phyloP scores from a whole-genome alignment of 2,329 filamentous ascomycete genomes.

The Nothopassalora personata region DNA sequence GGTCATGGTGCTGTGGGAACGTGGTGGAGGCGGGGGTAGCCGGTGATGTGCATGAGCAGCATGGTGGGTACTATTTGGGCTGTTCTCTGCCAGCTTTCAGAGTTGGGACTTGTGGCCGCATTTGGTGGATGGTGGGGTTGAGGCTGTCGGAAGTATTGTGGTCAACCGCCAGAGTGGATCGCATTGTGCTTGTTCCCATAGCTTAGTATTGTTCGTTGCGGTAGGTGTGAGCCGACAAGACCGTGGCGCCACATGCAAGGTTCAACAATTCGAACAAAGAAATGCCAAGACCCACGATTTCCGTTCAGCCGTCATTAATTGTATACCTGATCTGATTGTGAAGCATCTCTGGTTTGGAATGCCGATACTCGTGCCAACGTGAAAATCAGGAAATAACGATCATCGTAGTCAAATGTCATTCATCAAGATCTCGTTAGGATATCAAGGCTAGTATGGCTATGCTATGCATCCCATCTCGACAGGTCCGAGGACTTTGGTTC shows the following conservation, averaged over 20 bases:
- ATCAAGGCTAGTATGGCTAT: too few relatives aligned
- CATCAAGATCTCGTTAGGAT: too few relatives aligned
- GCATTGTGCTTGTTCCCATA: background rate
- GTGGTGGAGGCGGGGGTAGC: background rate
- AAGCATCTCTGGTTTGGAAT: too few relatives aligned
- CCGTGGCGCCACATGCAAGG: background rate
- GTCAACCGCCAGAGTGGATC: background rate
- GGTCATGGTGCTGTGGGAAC: background rate
- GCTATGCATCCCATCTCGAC: too few relatives aligned
- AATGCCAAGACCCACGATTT: too few relatives aligned
- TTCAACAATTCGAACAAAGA: background rate
- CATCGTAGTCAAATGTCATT: too few relatives aligned
- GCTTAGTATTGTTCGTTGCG: background rate
- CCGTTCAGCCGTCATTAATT: too few relatives aligned
- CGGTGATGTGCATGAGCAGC: background rate
- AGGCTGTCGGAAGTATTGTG: background rate
- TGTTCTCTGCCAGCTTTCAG: background rate
- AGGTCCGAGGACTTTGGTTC: too few relatives aligned
- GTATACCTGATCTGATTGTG: too few relatives aligned
- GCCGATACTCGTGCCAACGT: too few relatives aligned
- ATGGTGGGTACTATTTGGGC: background rate
- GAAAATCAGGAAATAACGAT: too few relatives aligned
- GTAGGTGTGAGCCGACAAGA: background rate
- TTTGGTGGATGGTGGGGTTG: background rate
- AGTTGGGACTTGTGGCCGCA: background rate